Evolutionary conservation across 192 early-diverging fungal genomes (phyloP), one percentile per base, ranked within the genome.

Genomic region (Pilobolus umbonatus): DNA sequence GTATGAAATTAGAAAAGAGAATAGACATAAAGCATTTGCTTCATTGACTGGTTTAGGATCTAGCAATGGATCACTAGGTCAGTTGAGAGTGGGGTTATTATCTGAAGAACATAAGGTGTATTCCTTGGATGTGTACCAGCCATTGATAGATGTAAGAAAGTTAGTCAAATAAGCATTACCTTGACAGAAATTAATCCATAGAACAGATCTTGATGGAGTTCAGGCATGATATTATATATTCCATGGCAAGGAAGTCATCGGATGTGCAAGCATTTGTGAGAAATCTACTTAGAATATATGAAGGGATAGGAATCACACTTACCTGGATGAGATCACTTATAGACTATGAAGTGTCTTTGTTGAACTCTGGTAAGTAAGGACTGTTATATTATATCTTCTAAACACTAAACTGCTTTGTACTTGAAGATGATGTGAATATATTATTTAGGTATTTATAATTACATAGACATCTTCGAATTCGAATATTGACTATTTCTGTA

Each of bases 331-430:
- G 65, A 38, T 67, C 73, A 10, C 30, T 74, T 22, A 75, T 75
- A 32, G 76, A 78, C 35, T 65, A 70, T 48, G 76, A 78, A 57
- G 73, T 78, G 21, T 56, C 76, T 5, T 58, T 65, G 11, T 69
- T 66, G 19, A 62, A 30, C 28, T 59, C 73, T 22, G 68, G 76
- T 77, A 69, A 43, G 62, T 25, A 29, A 11, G 1, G 34, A 7
- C 1, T 11, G 17, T 30, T 39, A 21, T 12, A 31, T 31, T 34
- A 12, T 29, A 28, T 17, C 5, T 43, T 1, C 7, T 38, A 15
- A 5, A 44, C 5, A 12, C 2, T 45, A 26, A 28, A 45, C 29
- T 43, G 7, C 11, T 28, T 2, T 55, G 14, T 35, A 15, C 19
- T 26, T 30, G 11, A 43, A 74, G 76, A 71, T 10, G 71, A 62